Evolutionary conservation across 768 basidiomycete genomes (phyloP).

Genomic region (Psilocybe tampanensis): DNA sequence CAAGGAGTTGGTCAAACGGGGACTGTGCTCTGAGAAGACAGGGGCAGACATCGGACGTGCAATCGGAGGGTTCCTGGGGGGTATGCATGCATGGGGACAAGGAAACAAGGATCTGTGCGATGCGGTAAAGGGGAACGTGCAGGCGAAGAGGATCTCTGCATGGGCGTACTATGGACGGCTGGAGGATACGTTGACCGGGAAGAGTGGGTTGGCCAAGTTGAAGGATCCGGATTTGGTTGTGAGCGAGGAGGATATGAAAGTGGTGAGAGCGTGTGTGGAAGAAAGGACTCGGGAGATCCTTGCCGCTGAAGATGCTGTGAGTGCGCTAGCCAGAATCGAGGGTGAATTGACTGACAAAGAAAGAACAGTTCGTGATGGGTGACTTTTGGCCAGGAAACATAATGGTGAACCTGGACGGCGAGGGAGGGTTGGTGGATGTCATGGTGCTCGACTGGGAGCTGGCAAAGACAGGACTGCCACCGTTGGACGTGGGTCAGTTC

Average conservation of each 20-base stretch:
- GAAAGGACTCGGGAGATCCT: constrained; percentile 27
- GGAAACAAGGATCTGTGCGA: constrained; percentile 26
- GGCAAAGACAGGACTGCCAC: constrained; percentile 55
- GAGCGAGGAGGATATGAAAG: constrained; percentile 34
- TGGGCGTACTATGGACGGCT: constrained; percentile 48
- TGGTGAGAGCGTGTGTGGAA: constrained; percentile 22
- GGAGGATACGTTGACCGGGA: constrained; percentile 37
- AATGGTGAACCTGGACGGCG: constrained; percentile 40
- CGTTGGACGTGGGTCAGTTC: constrained; percentile 65
- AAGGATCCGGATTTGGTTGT: constrained; percentile 43
- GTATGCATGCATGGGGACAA: constrained; percentile 52
- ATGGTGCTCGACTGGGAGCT: constrained; percentile 71
- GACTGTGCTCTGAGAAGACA: constrained; percentile 24
- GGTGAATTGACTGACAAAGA: not conserved
- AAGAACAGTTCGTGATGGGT: constrained; percentile 54
- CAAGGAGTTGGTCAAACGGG: constrained; percentile 41
- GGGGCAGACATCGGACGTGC: constrained; percentile 50
- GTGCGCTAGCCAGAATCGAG: no score
- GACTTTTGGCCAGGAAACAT: constrained; percentile 80
- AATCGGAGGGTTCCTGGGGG: constrained; percentile 57
- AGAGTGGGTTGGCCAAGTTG: constrained; percentile 34
- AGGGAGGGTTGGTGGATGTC: constrained; percentile 39
- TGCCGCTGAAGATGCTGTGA: constrained; percentile 29
- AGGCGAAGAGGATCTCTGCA: constrained; percentile 43
- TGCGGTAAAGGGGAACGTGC: constrained; percentile 40